Percentiles rank a stretch among this genome's conserved stretches.
phyloP scores from a whole-genome alignment of 2,329 filamentous ascomycete species.

The Fusarium succisae region DNA sequence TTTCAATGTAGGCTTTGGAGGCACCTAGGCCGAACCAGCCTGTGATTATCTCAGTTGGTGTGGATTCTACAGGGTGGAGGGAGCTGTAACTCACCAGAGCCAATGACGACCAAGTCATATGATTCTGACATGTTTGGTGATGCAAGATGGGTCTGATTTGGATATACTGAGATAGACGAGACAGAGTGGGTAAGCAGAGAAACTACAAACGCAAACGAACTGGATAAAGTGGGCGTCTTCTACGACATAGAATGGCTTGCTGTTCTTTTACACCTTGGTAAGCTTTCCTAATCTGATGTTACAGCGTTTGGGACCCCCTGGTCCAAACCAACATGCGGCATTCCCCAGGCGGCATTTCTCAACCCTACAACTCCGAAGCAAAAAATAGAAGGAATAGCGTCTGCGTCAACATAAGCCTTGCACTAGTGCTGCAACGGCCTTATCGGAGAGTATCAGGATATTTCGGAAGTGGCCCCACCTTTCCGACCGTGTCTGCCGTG shows the following conservation, averaged over 20 bases:
- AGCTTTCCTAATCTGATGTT: background rate
- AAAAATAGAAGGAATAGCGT: too few relatives aligned
- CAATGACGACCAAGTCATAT: background rate
- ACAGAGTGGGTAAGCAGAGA: background rate
- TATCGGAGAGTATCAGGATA: background rate
- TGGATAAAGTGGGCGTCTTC: background rate
- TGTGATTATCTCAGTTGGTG: background rate
- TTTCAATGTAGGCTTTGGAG: slow-evolving; percentile 61
- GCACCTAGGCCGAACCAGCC: slow-evolving; percentile 55
- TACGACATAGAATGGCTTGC: background rate
- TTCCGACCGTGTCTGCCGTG: background rate
- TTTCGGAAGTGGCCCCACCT: background rate
- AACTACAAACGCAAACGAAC: background rate
- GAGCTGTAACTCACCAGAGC: background rate
- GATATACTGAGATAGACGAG: background rate
- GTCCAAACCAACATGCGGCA: background rate
- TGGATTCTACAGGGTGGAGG: rapidly evolving
- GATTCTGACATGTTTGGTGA: background rate
- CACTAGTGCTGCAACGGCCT: background rate
- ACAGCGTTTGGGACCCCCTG: background rate
- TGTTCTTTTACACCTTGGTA: background rate
- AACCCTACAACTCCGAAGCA: background rate
- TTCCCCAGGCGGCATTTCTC: background rate
- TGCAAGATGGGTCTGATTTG: background rate
- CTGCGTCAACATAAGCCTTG: background rate